Conservation (phyloP, 371 early-diverging fungal genomes). For the Mortierella sp. region DNA sequence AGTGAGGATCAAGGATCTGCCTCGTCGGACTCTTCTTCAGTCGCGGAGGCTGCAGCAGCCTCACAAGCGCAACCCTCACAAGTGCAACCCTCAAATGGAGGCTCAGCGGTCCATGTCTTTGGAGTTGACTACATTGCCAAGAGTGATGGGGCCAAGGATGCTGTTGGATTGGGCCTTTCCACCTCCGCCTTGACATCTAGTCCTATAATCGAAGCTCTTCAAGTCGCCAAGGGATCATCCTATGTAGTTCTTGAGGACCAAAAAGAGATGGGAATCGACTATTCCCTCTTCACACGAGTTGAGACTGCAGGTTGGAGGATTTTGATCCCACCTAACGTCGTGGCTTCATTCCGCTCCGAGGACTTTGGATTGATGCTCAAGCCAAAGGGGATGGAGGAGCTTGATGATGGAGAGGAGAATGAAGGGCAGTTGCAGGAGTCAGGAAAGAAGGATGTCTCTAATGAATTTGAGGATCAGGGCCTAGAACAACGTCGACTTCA, state of each 20-base stretch:
- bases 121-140: slow-evolving; percentile 30
- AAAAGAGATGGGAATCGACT: slow-evolving; percentile 35
- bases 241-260: slow-evolving; percentile 27
- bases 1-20: neutral
- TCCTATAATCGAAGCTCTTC: slow-evolving; percentile 27
- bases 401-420: slow-evolving; percentile 4
- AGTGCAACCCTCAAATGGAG: neutral
- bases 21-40: neutral
- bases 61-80: neutral
- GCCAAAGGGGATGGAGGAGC: slow-evolving; percentile 20
- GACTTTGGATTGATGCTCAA: slow-evolving; percentile 34
- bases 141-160: neutral
- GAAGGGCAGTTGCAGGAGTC: neutral
- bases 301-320: slow-evolving; percentile 45
- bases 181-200: neutral
- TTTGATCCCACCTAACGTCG: slow-evolving; percentile 43
- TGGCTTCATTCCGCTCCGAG: slow-evolving; percentile 34
- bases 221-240: slow-evolving; percentile 26
- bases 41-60: slow-evolving; percentile 10
- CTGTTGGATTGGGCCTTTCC: slow-evolving; percentile 15
- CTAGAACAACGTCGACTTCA: neutral
- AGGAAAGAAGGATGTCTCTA: neutral
- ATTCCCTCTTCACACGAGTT: slow-evolving; percentile 37
- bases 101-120: slow-evolving; percentile 16
- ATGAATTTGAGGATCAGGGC: neutral